Conservation (phyloP, 1,139 yeast genomes). For the Yamadazyma triangularis region DNA sequence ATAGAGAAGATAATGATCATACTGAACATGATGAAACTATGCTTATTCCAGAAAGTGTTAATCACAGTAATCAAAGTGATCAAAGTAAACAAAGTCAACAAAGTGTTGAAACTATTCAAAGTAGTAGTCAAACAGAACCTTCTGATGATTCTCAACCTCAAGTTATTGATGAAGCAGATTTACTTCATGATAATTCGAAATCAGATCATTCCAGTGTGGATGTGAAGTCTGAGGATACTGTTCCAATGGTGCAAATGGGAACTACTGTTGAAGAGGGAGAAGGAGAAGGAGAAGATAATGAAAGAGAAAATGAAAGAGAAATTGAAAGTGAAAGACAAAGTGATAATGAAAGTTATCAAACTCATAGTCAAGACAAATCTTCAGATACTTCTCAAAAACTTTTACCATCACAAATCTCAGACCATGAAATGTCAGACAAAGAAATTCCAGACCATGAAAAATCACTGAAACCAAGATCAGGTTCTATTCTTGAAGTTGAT, state of each 20-base stretch:
- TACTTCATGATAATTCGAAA: background rate
- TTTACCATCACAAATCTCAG: no score
- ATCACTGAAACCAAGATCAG: no score
- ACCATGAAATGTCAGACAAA: background rate
- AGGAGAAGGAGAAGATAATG: background rate
- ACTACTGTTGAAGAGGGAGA: no score
- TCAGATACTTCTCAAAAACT: no score
- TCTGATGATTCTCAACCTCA: background rate
- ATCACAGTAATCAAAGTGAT: background rate
- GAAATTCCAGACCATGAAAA: no score
- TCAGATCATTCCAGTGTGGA: background rate
- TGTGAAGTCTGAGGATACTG: background rate
- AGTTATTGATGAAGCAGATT: background rate
- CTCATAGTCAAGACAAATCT: background rate
- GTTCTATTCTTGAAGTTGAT: constrained; percentile 8
- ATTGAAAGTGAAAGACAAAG: background rate
- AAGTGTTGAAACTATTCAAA: constrained; percentile 1
- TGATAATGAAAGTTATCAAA: background rate
- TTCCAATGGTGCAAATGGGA: no score
- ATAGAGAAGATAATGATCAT: constrained; percentile 36
- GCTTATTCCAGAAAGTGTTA: constrained; percentile 2
- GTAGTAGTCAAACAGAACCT: background rate
- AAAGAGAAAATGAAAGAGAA: background rate
- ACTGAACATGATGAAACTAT: constrained; percentile 20
- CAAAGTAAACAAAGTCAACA: background rate